Base-by-base conservation (phyloP, 768 basidiomycete genomes). In the Naganishia vaughanmartiniae region DNA sequence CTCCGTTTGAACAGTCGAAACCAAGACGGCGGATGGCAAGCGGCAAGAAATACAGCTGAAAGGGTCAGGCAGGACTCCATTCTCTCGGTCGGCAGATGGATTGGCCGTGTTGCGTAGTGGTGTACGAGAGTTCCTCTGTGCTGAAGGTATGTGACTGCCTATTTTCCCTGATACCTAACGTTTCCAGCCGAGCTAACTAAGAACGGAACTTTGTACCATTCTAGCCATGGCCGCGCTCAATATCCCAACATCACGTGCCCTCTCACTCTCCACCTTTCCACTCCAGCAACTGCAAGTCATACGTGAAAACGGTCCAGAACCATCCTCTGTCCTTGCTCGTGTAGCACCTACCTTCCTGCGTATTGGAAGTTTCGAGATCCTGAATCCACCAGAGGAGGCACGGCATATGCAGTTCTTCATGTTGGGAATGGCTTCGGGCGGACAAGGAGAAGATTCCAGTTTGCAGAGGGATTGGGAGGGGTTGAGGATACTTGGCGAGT, bases 71-170 rank as follows among this genome's bases (percentile, higher is more conserved):
- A 85, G 96, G 14, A 98, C 95, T 0, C 94, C 96, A 0, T 98
- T 94, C 82, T 91, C 92, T 0, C 86, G 96, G 30, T 86, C 85
- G 65, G 95, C 96, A 3, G 96, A 98, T 79, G 96, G 96, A 0
- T 85, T 99, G 21, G 96, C 96, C 0, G 95, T 97, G 2, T 82
- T 93, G n/a, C 88, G 96, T 31, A 93, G 92, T 51, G 94, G 92
- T 5, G 88, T 98, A 33, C 88, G 95, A 56, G 96, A 98, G 82
- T 98, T 89, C 75, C 87, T 98, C 11, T 90, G 92, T 53, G 90
- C 92, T 1, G 95, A 98, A 88, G 91, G 70, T 88, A 73, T 70
- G 82, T 26, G 26, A 21, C 9, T 30, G 53, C 2, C 26, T 26
- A 26, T 56, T 0, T 17, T 39, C n/a, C 34, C 19, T 58, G 15